A percentile compares a stretch with the other conserved stretches of the same genome.
Evolutionary conservation across 1,284 basidiomycete genomes (phyloP).

Genomic region (Phellopilus nigrolimitatus): DNA sequence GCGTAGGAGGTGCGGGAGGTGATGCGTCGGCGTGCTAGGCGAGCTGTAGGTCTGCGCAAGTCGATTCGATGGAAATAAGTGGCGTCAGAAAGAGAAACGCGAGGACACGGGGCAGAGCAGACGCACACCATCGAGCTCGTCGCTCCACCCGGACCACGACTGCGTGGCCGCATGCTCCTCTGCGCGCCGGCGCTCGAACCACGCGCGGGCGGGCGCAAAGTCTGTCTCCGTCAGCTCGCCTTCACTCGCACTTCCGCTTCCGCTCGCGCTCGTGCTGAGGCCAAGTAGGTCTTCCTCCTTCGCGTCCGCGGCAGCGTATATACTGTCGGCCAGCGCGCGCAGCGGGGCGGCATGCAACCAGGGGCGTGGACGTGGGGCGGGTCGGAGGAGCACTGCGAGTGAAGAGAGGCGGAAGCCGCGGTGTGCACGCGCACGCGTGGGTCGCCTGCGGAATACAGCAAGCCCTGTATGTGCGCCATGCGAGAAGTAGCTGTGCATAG

Average conservation of each 20-base stretch:
- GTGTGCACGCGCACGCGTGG: conserved; percentile 63
- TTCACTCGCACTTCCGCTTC: neutral
- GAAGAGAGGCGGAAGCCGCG: conserved; percentile 75
- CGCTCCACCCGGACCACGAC: conserved; percentile 61
- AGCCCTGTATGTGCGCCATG: conserved; percentile 65
- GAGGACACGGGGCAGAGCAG: neutral
- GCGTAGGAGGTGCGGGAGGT: conserved; percentile 63
- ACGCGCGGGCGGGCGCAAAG: conserved; percentile 56
- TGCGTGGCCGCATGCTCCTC: conserved; percentile 47
- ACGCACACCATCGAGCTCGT: conserved; percentile 53
- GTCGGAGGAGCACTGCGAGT: conserved; percentile 66
- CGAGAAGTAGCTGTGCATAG: conserved; percentile 57
- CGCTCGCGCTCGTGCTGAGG: neutral
- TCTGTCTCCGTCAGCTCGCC: conserved; percentile 10
- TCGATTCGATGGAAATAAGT: neutral
- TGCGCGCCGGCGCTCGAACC: conserved; percentile 60
- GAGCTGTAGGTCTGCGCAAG: conserved; percentile 32
- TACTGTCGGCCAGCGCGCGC: conserved; percentile 48
- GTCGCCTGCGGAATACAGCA: conserved; percentile 62
- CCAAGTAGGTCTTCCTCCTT: conserved; percentile 42
- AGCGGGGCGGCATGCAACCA: conserved; percentile 65
- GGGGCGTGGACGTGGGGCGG: conserved; percentile 57
- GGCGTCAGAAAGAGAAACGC: conserved; percentile 10
- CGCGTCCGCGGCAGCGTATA: conserved; percentile 50
- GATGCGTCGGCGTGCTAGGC: conserved; percentile 48